Base-by-base conservation (phyloP, 23 red algal species). In the Gracilariopsis chorda region DNA sequence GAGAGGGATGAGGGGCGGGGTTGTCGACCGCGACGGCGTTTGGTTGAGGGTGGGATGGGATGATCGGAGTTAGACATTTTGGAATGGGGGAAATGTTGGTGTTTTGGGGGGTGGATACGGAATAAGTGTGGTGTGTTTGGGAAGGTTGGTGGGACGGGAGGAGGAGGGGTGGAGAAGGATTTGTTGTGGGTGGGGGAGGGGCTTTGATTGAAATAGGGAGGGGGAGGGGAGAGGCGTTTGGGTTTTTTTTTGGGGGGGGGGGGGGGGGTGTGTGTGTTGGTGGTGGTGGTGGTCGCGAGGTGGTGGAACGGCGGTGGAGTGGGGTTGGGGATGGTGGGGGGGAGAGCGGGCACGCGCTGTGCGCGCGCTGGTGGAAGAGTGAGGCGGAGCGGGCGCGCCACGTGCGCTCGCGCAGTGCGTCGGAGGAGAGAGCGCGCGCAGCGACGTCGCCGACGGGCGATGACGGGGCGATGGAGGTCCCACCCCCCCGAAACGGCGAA, bases 11-110 rank as follows among this genome's bases (percentile, higher is more conserved):
- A 86, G 19, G 81, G 81, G 14, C 81, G 81, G 39, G 81, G 60
- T 61, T 86, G 81, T 10, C 81, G 81, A 1, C 81, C 81, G 63
- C 81, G 81, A 14, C 81, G 81, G 0, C 81, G 60, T 61, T 71
- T 86, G 21, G 60, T 16, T 5, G 36, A 36, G 19, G 80, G 80
- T 25, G 32, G 3, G 60, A 27, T 27, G 60, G 12, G 60, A 3
- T 33, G 4, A 33, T 19, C n/a, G 7, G 9, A 5, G 63, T 70
- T 70, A 37, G 39, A 70, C 63, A 70, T 70, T 33, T 7, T 11
- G 4, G 3, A 37, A 2, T 1, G 51, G 8, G 17, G 51, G 23
- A 30, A 20, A 13, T 19, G 1, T 12, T 23, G 44, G 44, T 7
- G 51, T 5, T 9, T 47, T 7, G 43, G 74, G 46, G 75, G 45